These are phyloP conservation scores for Hypoxylon sp. DNA, from an alignment of 2,329 filamentous ascomycete species.

Conservation along the genomic window DNA sequence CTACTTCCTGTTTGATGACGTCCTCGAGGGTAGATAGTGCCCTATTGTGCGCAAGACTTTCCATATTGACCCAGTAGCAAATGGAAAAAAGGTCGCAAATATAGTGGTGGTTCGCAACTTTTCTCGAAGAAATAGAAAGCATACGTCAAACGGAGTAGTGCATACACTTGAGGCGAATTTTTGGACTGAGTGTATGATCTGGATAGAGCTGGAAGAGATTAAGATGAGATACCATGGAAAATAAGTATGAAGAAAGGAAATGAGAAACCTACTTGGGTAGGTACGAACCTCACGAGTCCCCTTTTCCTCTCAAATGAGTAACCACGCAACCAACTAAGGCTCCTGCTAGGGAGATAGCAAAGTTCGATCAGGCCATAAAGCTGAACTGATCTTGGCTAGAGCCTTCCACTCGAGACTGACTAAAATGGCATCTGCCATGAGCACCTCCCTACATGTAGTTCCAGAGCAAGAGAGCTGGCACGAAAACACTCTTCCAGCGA, in stretches of 20 bases:
- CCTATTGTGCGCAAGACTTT: neutral
- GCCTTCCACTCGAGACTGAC: neutral
- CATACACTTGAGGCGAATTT: neutral
- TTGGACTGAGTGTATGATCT: neutral
- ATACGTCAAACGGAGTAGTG: neutral
- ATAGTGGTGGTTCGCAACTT: neutral
- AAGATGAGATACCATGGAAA: neutral
- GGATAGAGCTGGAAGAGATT: neutral
- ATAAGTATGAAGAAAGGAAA: neutral
- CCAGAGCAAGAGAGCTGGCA: neutral
- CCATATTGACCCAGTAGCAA: slow-evolving; percentile 2
- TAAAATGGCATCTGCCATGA: neutral
- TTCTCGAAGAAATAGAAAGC: neutral
- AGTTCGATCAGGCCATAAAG: neutral
- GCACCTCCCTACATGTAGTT: neutral
- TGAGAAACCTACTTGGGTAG: neutral
- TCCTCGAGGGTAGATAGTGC: slow-evolving; percentile 3
- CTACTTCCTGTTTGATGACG: slow-evolving; percentile 9
- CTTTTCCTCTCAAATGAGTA: neutral
- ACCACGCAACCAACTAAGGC: neutral
- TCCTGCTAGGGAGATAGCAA: neutral
- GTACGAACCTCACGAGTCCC: neutral
- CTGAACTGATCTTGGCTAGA: neutral
- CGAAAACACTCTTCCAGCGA: neutral
- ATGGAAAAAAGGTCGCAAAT: neutral